phyloP scores from a whole-genome alignment of 2,329 filamentous ascomycete species.

The Diaporthe batatas region DNA sequence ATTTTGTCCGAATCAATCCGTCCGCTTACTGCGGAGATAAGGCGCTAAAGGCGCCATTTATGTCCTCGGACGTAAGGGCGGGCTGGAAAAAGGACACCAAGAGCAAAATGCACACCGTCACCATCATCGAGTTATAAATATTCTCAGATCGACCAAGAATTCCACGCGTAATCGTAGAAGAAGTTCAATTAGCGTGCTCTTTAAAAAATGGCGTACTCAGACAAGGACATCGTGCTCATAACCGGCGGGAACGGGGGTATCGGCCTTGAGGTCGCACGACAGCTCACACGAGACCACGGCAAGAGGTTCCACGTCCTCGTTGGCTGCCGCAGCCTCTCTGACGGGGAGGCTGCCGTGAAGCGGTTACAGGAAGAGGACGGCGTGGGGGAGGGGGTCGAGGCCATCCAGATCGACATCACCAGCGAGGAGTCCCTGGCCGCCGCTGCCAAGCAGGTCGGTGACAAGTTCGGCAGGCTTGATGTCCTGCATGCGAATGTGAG shows the following conservation, averaged over 20 bases:
- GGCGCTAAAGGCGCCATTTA: background rate
- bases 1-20: slow-evolving; percentile 10
- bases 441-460: background rate
- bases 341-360: background rate
- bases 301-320: slow-evolving; percentile 17
- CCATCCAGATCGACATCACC: slow-evolving; percentile 24
- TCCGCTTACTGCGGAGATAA: background rate
- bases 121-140: background rate
- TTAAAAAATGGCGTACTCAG: background rate
- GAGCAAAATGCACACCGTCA: background rate
- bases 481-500: slow-evolving; percentile 21
- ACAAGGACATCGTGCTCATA: slow-evolving; percentile 22
- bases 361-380: background rate
- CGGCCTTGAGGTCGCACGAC: slow-evolving; percentile 15
- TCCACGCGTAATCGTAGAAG: background rate
- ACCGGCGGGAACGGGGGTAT: slow-evolving; percentile 19
- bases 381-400: background rate
- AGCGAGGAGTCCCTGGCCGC: slow-evolving; percentile 19
- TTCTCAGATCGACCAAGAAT: background rate
- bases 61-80: too few relatives aligned
- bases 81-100: background rate
- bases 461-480: slow-evolving; percentile 22
- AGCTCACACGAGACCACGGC: slow-evolving; percentile 10
- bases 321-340: slow-evolving; percentile 12
- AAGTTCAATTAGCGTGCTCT: background rate